These are phyloP conservation scores for Debaryomyces sp. DNA, from an alignment of 1,139 yeast species.

Conservation along the genomic window DNA sequence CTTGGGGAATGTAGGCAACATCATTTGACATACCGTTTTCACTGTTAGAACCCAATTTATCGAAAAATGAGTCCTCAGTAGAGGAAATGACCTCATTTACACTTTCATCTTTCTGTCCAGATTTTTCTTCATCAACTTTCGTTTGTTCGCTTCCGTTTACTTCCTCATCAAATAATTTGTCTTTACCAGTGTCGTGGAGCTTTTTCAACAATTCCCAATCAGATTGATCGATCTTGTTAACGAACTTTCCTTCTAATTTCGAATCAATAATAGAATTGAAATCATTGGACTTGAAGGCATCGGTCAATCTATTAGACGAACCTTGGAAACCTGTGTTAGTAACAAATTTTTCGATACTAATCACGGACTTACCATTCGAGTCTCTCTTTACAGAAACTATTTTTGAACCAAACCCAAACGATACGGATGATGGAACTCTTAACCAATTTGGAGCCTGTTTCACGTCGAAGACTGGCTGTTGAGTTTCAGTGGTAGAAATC, in stretches of 20 bases:
- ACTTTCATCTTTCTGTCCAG: constrained; percentile 20
- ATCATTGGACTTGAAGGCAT: constrained; percentile 61
- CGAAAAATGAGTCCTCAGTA: constrained; percentile 52
- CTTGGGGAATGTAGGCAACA: constrained; percentile 41
- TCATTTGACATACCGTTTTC: constrained; percentile 23
- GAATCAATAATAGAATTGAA: constrained; percentile 57
- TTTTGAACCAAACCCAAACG: constrained; percentile 95
- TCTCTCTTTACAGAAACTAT: constrained; percentile 58
- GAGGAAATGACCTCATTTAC: constrained; percentile 27
- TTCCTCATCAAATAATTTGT: constrained; percentile 31
- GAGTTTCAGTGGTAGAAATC: constrained; percentile 72
- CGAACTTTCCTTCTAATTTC: constrained; percentile 43
- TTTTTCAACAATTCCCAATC: constrained; percentile 81
- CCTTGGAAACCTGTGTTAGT: constrained; percentile 38
- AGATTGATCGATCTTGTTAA: constrained; percentile 49
- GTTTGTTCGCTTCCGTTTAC: constrained; percentile 19
- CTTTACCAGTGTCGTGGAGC: constrained; percentile 54
- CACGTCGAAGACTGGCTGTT: constrained; percentile 66
- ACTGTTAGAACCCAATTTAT: constrained; percentile 35
- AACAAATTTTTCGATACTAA: constrained; percentile 54
- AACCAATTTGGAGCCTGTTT: constrained; percentile 92
- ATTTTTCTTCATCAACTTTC: constrained; percentile 7
- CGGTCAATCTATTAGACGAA: constrained; percentile 51
- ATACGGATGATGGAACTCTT: constrained; percentile 69
- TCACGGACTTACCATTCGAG: constrained; percentile 43